Evolutionary conservation across 2,329 filamentous ascomycete species (phyloP), one percentile per base, ranked within the genome.

Genomic region (Exserohilum turcica): DNA sequence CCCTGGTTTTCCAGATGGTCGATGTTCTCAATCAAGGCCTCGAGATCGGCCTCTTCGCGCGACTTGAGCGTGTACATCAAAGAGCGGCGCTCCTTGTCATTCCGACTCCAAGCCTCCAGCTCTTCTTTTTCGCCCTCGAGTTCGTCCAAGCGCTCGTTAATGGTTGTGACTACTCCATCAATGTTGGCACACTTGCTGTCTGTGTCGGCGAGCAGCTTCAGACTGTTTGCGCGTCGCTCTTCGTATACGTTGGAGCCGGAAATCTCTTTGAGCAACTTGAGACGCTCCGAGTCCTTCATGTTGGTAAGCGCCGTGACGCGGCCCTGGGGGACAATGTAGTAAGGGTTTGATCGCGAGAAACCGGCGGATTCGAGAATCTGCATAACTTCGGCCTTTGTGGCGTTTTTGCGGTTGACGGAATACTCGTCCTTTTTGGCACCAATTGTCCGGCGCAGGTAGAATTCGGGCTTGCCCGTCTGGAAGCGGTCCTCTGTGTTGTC

Each of bases 401-500:
- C 91, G 63, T 96, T 96, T 79, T 97, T 99, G 72, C 92, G 90
- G 76, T 99, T 94, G 27, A 99, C 85, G 1, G 93, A 96, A 74
- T 97, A 99, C 79, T 99, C 94, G 73, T 99, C 94, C 78, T 99
- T 99, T 78, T 99, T 97, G 59, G 93, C 82, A 46, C 93, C 94
- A 74, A 99, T 99, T 0, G 94, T 97, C 38, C 94, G 89, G 57
- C 95, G 89, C 53, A 99, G 80, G 36, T 94, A 87, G 42, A 97
- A 86, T 74, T 99, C 93, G 55, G 92, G 88, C 71, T 91, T 94
- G 64, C 91, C 91, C 8, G 92, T 97, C 31, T 92, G 92, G 70
- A 99, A 97, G 66, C 94, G 90, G 66, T 95, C 91, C 73, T 99
- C 93, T 66, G 85, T 90, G 73, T 99, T 99, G 82, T 99, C 94